phyloP scores from a whole-genome alignment of 805 yeast species.

The Debaryomyces maramus region DNA sequence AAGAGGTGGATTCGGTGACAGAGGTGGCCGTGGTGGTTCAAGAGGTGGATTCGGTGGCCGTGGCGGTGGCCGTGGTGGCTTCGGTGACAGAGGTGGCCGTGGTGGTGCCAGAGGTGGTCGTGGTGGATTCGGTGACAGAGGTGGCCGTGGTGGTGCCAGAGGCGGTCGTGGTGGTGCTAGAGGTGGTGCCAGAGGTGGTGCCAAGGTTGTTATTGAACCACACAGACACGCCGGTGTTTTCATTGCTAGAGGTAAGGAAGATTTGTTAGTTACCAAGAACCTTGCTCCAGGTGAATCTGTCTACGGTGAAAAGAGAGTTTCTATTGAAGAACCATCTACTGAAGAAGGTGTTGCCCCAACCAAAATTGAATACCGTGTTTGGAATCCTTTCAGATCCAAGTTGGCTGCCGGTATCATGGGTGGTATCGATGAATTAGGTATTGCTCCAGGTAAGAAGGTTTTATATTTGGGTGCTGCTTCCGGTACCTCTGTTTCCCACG shows the following conservation, averaged over 20 bases:
- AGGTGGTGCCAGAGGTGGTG: slow-evolving; percentile 88
- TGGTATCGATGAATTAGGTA: slow-evolving; percentile 96
- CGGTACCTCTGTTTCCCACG: slow-evolving; percentile 98
- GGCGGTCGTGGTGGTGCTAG: slow-evolving; percentile 67
- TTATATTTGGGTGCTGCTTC: slow-evolving; percentile 98
- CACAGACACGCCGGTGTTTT: slow-evolving; percentile 98
- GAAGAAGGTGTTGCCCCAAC: slow-evolving; percentile 89
- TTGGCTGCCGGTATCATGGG: slow-evolving; percentile 99
- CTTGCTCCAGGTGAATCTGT: slow-evolving; percentile 98
- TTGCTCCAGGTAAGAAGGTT: slow-evolving; percentile 97
- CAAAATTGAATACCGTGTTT: slow-evolving; percentile 97
- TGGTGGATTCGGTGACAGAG: slow-evolving; percentile 31
- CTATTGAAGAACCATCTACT: slow-evolving; percentile 88
- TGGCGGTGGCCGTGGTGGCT: slow-evolving; percentile 49
- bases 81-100: slow-evolving; percentile 57
- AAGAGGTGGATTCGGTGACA: slow-evolving; percentile 52
- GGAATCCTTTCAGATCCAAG: slow-evolving; percentile 99
- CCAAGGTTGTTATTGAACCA: slow-evolving; percentile 96
- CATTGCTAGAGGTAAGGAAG: slow-evolving; percentile 99
- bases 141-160: slow-evolving; percentile 52
- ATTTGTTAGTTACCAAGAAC: slow-evolving; percentile 94
- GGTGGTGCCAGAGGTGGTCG: slow-evolving; percentile 32
- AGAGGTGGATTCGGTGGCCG: slow-evolving; percentile 47
- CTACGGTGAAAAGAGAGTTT: slow-evolving; percentile 95
- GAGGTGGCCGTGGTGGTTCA: slow-evolving; percentile 53